A percentile compares a stretch with the other conserved stretches of the same genome.
phyloP scores from a whole-genome alignment of 2,329 filamentous ascomycete species.

The Fusarium tanahbumbuense region DNA sequence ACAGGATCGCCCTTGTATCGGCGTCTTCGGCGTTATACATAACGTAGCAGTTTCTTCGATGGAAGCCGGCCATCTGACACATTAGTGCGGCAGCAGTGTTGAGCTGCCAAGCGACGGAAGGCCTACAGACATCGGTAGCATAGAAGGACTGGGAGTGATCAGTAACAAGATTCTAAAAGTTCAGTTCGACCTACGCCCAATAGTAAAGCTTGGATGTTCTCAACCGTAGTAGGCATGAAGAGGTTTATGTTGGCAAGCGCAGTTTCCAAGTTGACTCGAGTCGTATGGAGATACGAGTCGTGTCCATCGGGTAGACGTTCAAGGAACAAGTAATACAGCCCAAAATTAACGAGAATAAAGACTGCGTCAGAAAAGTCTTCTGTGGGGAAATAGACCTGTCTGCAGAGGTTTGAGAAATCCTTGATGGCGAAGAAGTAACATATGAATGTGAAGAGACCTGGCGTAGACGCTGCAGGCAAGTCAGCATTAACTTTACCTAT shows the following conservation, averaged over 20 bases:
- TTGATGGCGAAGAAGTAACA: conserved; percentile 62
- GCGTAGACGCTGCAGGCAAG: conserved; percentile 48
- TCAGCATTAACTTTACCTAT: background rate
- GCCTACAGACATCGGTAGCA: conserved; percentile 70
- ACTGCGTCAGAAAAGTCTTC: conserved; percentile 62
- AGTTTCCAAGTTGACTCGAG: conserved; percentile 63
- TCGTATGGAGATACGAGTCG: conserved; percentile 52
- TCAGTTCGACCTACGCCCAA: conserved; percentile 60
- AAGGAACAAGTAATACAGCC: conserved; percentile 62
- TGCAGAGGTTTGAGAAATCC: conserved; percentile 63
- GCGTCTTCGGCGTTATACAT: conserved; percentile 48
- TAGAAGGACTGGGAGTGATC: conserved; percentile 61
- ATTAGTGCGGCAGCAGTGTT: conserved; percentile 69
- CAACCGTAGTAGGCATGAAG: conserved; percentile 64
- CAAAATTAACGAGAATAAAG: conserved; percentile 63
- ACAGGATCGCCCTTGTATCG: conserved; percentile 57
- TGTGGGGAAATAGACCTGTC: conserved; percentile 62
- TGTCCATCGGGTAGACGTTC: conserved; percentile 52
- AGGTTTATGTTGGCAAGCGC: conserved; percentile 64
- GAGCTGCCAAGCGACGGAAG: conserved; percentile 72
- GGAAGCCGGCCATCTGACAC: conserved; percentile 72
- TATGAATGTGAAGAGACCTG: conserved; percentile 62
- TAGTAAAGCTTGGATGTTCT: conserved; percentile 69
- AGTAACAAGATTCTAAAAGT: accelerated
- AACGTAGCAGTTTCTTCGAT: conserved; percentile 54